Base-by-base conservation (phyloP, 176 grass and related monocot species). In the Musa schizocarpa region DNA sequence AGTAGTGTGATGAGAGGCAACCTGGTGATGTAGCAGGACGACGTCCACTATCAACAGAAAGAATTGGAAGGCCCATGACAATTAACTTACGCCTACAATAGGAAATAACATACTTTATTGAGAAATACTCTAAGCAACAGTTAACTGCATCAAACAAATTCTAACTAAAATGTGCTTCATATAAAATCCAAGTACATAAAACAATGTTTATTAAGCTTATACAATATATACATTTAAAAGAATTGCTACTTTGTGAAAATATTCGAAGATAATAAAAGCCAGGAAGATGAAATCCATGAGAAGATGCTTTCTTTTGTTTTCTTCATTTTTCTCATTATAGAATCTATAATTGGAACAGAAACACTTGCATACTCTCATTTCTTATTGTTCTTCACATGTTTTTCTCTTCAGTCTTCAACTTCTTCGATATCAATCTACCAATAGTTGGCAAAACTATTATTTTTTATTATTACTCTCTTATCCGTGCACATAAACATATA, bases 11-110 rank as follows among this genome's bases (percentile, higher is more conserved):
- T 66, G 64, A 27, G 64, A 66, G 43, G 1, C 20, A 16, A 77
- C 76, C 76, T 77, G 63, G 22, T n/a, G 63, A 68, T 9, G 25
- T 26, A 53, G 63, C 49, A 68, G 63, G 73, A 62, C 52, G 54
- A 52, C 63, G 68, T 78, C 76, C 61, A 78, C 19, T 11, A 54
- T 78, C 76, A 27, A 68, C 48, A 29, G 76, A 49, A 51, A 78
- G 50, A 21, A 78, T 19, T 78, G 22, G 76, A 67, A 14, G 76
- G 53, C 76, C 76, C 76, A 78, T 53, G 50, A 53, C 9, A 23
- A 13, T 13, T 52, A 11, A 53, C 19, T 11, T 72, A 52, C 13
- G 13, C 69, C 50, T 72, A 52, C 17, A 23, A 72, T 72, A 23
- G 17, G 48, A n/a, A 53, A 72, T 22, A 20, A 3, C 43, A 51